Base-by-base conservation (phyloP, 2,329 filamentous ascomycete genomes). In the Fusarium sublunatum region DNA sequence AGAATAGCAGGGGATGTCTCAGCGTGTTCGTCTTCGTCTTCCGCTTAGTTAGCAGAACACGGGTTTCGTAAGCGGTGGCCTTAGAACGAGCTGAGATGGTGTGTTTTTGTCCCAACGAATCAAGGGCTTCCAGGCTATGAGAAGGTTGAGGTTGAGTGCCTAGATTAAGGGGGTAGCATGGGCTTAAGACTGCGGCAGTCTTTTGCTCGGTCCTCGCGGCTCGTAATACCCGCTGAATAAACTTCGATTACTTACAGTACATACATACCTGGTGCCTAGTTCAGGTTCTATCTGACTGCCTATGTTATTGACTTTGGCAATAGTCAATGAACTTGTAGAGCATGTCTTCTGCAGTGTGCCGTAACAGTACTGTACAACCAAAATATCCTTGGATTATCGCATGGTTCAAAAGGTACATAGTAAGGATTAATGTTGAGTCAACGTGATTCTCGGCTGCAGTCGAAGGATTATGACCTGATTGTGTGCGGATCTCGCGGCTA, bases 81-180 rank as follows among this genome's bases (percentile, higher is more conserved):
- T 53, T 49, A 32, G 31, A 19, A 53, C 64, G 59, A 52, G 55
- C 59, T 50, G 59, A 67, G 55, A 60, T 67, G 59, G 64, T 67
- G 34, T 50, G 63, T 39, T 64, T 53, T 42, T 43, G 22, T 43
- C 51, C 56, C 61, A 65, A 58, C 51, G 19, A 5, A 42, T 45
- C 25, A 19, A 15, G 10, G n/a, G 29, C 9, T 36, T 32, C 15
- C 39, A 31, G 22, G 10, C 13, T n/a, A n/a, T 34, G 31, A 61
- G 31, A 24, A 24, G 29, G n/a, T 22, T 38, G 12, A 34, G n/a
- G 32, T 34, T 19, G 19, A 19, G 19, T 42, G 13, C 31, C 13
- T 34, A 35, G 26, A 65, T 54, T 19, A 50, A 62, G 48, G 36
- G 41, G 38, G 54, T 38, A 36, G 15, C 26, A 50, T 29, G 19